Base-by-base conservation (phyloP, 768 basidiomycete genomes). In the Suillus brevipes region DNA sequence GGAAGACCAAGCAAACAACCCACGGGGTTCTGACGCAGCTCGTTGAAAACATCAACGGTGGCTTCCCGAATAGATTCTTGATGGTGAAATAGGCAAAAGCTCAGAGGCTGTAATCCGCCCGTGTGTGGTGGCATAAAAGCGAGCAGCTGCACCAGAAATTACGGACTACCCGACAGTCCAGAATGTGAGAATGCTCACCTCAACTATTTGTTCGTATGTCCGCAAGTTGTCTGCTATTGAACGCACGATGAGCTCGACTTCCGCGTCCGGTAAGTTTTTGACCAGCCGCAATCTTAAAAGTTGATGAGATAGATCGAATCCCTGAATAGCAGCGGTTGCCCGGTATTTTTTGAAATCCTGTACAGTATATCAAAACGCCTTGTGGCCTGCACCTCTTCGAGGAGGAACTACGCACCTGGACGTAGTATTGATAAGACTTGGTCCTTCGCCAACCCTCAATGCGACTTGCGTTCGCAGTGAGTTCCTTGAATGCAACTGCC, bases 381-480 rank as follows among this genome's bases (percentile, higher is more conserved):
- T 12, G 25, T 43, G 47, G 47, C 10, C 2, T 4, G 23, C 9
- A 23, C 5, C n/a, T 16, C 28, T 28, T 25, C 10, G 16, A 25
- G 7, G 43, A 28, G 18, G n/a, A 3, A 73, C 8, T 4, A 78
- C 85, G 66, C 68, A 96, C 96, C 76, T 80, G 78, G 63, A 87
- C 83, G 70, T 81, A 90, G 66, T 91, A 85, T 62, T 85, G 83
- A 75, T 98, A 97, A 62, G 86, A 88, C 67, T 86, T 87, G 6
- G 93, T 97, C 72, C 85, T 85, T 67, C 92, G 81, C 97, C 97
- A 99, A 9, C 90, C 96, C 72, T 99, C 97, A 45, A 99, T 94
- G 42, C 97, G 85, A 70, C 88, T 87, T 1, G 89, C 87, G 69
- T 95, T 95, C 38, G 83, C 81, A 49, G 83, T 81, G 62, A 97